Evolutionary conservation across 2,329 filamentous ascomycete genomes (phyloP).

Genomic region (Neofusicoccum umdonicola): DNA sequence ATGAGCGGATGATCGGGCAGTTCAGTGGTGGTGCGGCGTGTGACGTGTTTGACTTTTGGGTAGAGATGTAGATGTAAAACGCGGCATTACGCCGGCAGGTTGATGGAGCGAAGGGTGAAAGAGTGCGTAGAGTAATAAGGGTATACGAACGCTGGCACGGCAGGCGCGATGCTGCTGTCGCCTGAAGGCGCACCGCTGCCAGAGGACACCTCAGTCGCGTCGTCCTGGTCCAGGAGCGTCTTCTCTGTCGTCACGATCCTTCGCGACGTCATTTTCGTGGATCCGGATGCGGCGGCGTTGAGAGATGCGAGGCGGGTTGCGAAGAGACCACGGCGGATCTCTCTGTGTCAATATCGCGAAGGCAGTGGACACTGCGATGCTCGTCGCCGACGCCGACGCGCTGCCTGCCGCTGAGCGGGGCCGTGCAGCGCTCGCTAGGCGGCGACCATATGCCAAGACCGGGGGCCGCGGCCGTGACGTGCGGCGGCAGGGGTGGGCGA

Average conservation of each 20-base stretch:
- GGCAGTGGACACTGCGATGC: too few relatives aligned
- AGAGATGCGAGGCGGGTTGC: too few relatives aligned
- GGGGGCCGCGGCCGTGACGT: not conserved
- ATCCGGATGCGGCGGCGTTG: not conserved
- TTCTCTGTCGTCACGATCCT: constrained; percentile 66
- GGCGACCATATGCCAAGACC: not conserved
- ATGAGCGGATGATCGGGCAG: not conserved
- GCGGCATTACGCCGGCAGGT: not conserved
- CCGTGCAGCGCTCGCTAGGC: not conserved
- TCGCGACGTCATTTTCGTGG: constrained; percentile 62
- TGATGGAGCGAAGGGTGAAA: not conserved
- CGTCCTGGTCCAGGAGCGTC: constrained; percentile 54
- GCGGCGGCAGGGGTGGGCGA: not conserved
- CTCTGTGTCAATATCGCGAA: too few relatives aligned
- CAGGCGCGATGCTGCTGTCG: constrained; percentile 74
- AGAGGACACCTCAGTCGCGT: constrained; percentile 24
- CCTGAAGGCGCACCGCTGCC: constrained; percentile 39
- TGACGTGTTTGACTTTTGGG: not conserved
- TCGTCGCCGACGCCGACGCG: too few relatives aligned
- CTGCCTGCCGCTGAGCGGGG: too few relatives aligned
- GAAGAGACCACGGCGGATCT: too few relatives aligned
- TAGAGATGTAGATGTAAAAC: too few relatives aligned
- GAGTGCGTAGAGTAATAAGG: not conserved
- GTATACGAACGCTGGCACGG: constrained; percentile 70
- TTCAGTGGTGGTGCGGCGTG: not conserved